Base-by-base conservation (phyloP, 805 yeast species). In the Millerozyma miso region DNA sequence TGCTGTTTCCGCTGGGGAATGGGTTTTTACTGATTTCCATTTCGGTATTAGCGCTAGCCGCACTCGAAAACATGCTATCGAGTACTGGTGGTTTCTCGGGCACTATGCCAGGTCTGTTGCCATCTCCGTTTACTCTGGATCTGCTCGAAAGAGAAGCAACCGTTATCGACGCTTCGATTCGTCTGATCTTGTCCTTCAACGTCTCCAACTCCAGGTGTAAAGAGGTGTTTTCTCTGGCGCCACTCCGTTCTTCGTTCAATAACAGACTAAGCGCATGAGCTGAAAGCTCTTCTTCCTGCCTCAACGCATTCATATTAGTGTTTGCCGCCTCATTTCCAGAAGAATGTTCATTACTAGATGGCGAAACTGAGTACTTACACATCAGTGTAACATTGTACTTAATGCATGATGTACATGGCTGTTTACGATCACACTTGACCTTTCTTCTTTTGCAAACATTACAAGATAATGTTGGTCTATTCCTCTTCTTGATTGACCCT, bases 161-260 rank as follows among this genome's bases (percentile, higher is more conserved):
- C 0, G 69, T 65, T 23, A 70, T 62, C 0, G 75, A 66, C 0
- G 73, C 71, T 49, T 75, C 80, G 3, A 75, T 63, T 48, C 71
- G 71, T 40, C 63, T 69, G 33, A 75, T 70, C 43, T 72, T 66
- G 39, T 44, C 52, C 47, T 65, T 74, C 53, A 54, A 67, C 19
- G 58, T 46, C 31, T 73, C 73, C 63, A 69, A 34, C 1, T 52
- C 55, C 10, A 7, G 29, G 10, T 23, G 29, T 23, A 23, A 23
- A 7, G 29, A 23, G 10, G 10, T 10, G 10, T 23, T 23, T 23
- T 23, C 29, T 6, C 10, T 7, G 29, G 10, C 10, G 10, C 10
- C 10, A 7, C 10, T 10, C 10, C 10, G 10, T 7, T 23, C 29
- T 23, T 23, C 10, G 10, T 23, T 23, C 29, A 23, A 23, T 7